A percentile compares a stretch with the other conserved stretches of the same genome.
These are phyloP conservation scores for Fusarium acutatum DNA, from an alignment of 2,329 filamentous ascomycete genomes.

Conservation along the genomic window DNA sequence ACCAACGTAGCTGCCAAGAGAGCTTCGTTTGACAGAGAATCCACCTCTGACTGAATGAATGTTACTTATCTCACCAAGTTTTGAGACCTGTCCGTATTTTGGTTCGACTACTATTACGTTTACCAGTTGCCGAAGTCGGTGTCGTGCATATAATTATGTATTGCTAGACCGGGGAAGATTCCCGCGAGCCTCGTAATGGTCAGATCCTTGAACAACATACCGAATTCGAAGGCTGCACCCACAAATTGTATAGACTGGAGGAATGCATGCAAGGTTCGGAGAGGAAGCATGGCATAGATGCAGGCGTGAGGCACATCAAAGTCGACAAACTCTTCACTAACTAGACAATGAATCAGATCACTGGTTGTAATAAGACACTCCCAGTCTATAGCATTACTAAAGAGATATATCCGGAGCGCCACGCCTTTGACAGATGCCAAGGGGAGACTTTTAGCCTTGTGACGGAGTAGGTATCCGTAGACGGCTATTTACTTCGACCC, in stretches of 20 bases:
- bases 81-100: neutral
- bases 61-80: neutral
- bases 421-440: conserved; percentile 5
- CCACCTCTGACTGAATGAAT: neutral
- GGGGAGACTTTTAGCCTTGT: neutral
- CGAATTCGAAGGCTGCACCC: conserved; percentile 11
- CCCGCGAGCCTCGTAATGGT: conserved; percentile 13
- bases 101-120: neutral
- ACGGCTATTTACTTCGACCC: neutral
- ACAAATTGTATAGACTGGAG: conserved; percentile 8
- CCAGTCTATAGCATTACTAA: neutral
- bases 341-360: conserved; percentile 22
- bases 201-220: conserved; percentile 10
- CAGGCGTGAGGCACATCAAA: conserved; percentile 13
- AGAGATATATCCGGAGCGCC: neutral
- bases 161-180: neutral
- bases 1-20: neutral
- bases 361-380: neutral
- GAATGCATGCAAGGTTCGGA: conserved; percentile 8
- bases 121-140: conserved; percentile 7
- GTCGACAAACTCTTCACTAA: neutral
- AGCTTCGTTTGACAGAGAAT: neutral
- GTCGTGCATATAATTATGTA: neutral
- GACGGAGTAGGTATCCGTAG: neutral
- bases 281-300: conserved; percentile 3